Conservation (phyloP, 1,284 basidiomycete genomes). For the Puccinia hordei region DNA sequence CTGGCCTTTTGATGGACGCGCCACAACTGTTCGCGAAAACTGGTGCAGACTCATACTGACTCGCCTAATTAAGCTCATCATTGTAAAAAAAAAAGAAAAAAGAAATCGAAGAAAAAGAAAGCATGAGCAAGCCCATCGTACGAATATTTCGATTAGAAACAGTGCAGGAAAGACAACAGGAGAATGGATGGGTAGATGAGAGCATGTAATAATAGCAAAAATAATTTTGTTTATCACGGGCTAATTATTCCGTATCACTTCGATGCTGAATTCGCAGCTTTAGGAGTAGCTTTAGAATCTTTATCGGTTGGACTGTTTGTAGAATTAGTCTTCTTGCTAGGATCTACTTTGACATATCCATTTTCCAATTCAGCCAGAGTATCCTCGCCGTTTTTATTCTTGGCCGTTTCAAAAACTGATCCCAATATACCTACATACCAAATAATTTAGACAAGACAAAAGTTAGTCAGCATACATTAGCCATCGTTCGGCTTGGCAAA, state of each 20-base stretch:
- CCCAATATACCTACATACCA: conserved; percentile 42
- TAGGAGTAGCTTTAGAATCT: neutral
- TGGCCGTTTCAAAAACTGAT: conserved; percentile 43
- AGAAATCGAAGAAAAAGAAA: neutral
- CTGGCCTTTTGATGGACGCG: too few relatives aligned
- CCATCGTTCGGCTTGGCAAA: neutral
- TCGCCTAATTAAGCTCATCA: neutral
- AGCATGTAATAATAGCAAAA: too few relatives aligned
- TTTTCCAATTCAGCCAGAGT: conserved; percentile 33
- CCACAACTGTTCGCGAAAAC: neutral
- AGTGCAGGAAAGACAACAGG: neutral
- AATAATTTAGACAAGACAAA: neutral
- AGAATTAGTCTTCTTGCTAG: conserved; percentile 25
- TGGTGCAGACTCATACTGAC: neutral
- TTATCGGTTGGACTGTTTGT: neutral
- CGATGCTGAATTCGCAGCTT: neutral
- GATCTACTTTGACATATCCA: conserved; percentile 50
- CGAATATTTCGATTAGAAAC: neutral
- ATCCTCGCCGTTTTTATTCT: conserved; percentile 50
- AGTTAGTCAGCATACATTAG: neutral
- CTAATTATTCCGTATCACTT: neutral
- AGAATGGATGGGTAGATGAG: neutral
- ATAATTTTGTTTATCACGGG: too few relatives aligned
- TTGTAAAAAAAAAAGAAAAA: neutral
- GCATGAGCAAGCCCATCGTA: neutral